phyloP scores from a whole-genome alignment of 2,329 filamentous ascomycete genomes.

The Curvularia spicifera region DNA sequence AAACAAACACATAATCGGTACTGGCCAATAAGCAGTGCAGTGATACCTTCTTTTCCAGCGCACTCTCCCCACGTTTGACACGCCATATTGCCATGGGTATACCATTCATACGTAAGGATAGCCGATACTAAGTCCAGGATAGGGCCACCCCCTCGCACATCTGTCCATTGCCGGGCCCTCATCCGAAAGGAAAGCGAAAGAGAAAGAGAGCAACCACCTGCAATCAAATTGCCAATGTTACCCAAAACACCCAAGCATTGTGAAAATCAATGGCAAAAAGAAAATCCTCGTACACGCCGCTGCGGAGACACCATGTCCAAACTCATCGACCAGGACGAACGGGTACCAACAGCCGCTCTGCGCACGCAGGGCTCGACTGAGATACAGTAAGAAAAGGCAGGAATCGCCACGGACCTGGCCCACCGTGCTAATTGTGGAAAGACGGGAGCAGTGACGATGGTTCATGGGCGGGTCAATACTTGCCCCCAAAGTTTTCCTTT shows the following conservation, averaged over 20 bases:
- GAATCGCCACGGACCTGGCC: slow-evolving; percentile 46
- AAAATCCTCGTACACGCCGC: slow-evolving; percentile 29
- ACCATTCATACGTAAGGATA: slow-evolving; percentile 33
- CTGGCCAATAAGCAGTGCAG: slow-evolving; percentile 31
- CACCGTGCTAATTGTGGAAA: slow-evolving; percentile 43
- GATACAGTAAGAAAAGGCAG: slow-evolving; percentile 40
- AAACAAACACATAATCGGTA: slow-evolving; percentile 32
- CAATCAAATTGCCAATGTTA: slow-evolving; percentile 17
- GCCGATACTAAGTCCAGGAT: slow-evolving; percentile 30
- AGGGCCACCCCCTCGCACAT: slow-evolving; percentile 17
- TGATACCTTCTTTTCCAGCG: slow-evolving; percentile 20
- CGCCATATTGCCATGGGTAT: slow-evolving; percentile 26
- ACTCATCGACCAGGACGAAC: slow-evolving; percentile 38
- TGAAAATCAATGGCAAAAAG: slow-evolving; percentile 24
- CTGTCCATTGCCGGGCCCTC: slow-evolving; percentile 20
- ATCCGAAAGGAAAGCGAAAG: slow-evolving; percentile 13
- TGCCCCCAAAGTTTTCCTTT: slow-evolving; percentile 85
- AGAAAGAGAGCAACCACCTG: slow-evolving; percentile 14
- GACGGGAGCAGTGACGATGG: slow-evolving; percentile 49
- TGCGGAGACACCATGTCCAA: slow-evolving; percentile 33
- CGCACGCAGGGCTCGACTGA: slow-evolving; percentile 39
- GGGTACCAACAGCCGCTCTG: slow-evolving; percentile 38
- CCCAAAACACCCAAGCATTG: slow-evolving; percentile 25
- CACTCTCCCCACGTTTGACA: slow-evolving; percentile 26
- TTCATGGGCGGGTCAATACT: slow-evolving; percentile 48